phyloP scores from a whole-genome alignment of 2,329 filamentous ascomycete genomes.

The Didymellaceae sp. region DNA sequence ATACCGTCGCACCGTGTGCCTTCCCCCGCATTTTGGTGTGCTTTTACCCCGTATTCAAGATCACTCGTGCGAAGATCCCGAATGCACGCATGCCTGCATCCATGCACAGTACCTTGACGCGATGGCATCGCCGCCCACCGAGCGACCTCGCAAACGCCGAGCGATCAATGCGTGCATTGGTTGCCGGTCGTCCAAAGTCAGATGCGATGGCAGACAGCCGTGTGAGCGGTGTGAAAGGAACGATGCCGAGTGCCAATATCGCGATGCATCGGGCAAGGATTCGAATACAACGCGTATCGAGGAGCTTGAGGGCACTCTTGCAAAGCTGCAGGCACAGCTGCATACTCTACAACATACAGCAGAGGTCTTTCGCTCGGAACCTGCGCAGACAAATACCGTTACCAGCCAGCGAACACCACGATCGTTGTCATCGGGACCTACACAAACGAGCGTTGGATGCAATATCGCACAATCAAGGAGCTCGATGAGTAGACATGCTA shows the following conservation, averaged over 20 bases:
- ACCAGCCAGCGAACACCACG: background rate
- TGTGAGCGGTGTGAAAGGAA: constrained; percentile 42
- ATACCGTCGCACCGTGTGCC: too few species aligned
- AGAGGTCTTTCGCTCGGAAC: background rate
- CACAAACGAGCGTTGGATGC: background rate
- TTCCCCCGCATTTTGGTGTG: background rate
- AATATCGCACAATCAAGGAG: background rate
- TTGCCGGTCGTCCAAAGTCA: constrained; percentile 43
- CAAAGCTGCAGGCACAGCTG: constrained; percentile 22
- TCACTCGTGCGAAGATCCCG: constrained; percentile 14
- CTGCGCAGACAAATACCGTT: background rate
- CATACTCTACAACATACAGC: background rate
- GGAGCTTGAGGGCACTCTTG: constrained; percentile 36
- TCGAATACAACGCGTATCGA: constrained; percentile 33
- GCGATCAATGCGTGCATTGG: constrained; percentile 42
- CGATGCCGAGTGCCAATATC: constrained; percentile 32
- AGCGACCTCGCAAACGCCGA: constrained; percentile 40
- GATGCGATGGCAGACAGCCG: constrained; percentile 40
- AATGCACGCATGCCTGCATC: background rate
- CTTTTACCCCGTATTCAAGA: background rate
- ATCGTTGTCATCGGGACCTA: background rate
- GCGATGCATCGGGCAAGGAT: constrained; percentile 27
- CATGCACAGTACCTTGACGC: background rate
- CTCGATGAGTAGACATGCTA: background rate
- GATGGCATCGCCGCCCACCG: constrained; percentile 8